Percentiles rank a stretch among this genome's conserved stretches.
These are phyloP conservation scores for Leccinum boreale DNA, from an alignment of 768 basidiomycete species.

Conservation along the genomic window DNA sequence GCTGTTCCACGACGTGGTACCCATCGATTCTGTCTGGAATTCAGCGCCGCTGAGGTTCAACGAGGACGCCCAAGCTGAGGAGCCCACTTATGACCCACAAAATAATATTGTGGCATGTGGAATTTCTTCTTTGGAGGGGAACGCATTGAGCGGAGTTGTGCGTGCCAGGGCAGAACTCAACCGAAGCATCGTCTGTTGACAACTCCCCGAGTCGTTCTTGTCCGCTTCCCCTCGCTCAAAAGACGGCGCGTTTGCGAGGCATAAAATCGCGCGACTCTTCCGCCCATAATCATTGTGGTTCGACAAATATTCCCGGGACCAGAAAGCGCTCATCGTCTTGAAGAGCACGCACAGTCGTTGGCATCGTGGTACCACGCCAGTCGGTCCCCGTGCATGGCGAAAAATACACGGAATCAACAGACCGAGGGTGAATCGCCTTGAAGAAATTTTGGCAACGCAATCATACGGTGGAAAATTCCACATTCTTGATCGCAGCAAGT, in stretches of 20 bases:
- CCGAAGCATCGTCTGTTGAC: neutral
- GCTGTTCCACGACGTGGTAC: neutral
- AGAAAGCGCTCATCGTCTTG: slow-evolving; percentile 8
- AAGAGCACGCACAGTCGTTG: neutral
- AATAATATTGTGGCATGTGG: slow-evolving; percentile 10
- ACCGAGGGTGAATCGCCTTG: slow-evolving; percentile 1
- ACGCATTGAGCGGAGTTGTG: slow-evolving; percentile 20
- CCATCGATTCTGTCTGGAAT: neutral
- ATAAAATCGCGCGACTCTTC: slow-evolving; percentile 13
- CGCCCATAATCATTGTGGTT: neutral
- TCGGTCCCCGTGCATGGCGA: neutral
- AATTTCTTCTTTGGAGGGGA: slow-evolving; percentile 5
- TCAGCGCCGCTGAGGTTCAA: neutral
- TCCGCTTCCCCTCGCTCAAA: neutral
- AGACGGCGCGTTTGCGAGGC: neutral
- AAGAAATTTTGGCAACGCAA: slow-evolving; percentile 8
- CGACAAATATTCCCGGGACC: neutral
- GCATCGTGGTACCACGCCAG: neutral
- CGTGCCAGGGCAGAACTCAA: neutral
- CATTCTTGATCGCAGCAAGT: slow-evolving; percentile 19
- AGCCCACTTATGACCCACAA: neutral
- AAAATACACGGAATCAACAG: slow-evolving; percentile 7
- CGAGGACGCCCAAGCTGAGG: neutral
- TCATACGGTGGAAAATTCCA: slow-evolving; percentile 27
- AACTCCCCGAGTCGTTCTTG: neutral